A percentile compares a stretch with the other conserved stretches of the same genome.
Conservation (phyloP, 2,329 filamentous ascomycete species). For the Elsinoe ampelina region DNA sequence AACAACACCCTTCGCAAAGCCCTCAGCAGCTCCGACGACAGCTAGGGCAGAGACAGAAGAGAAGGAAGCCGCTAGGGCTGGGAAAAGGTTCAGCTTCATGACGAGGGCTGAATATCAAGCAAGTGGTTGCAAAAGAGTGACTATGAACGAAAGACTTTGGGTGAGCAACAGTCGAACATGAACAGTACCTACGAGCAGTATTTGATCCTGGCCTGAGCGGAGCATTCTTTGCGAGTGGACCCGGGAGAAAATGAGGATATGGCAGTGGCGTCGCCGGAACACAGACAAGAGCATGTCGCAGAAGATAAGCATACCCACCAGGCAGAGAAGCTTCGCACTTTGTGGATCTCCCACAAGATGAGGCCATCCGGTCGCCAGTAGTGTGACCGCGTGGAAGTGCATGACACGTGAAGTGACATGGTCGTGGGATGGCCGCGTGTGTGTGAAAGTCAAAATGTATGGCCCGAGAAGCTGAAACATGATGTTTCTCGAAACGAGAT, state of each 20-base stretch:
- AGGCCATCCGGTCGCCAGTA: neutral
- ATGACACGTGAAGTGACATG: neutral
- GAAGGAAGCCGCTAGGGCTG: constrained; percentile 2
- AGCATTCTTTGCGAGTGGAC: neutral
- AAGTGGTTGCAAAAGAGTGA: neutral
- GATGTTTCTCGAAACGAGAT: neutral
- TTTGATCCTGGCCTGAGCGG: neutral
- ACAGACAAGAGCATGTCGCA: neutral
- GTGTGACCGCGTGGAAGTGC: neutral
- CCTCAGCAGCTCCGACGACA: constrained; percentile 34
- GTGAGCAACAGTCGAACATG: neutral
- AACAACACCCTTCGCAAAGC: constrained; percentile 47
- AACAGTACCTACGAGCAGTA: neutral
- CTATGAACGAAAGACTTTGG: neutral
- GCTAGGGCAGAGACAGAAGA: constrained; percentile 18
- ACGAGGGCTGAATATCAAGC: neutral
- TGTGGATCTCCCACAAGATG: neutral
- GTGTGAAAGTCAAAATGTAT: neutral
- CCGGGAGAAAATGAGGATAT: neutral
- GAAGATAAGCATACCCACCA: neutral
- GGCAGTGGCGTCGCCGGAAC: neutral
- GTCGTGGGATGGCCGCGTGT: neutral
- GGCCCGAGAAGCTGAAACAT: neutral
- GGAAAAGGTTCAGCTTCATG: neutral
- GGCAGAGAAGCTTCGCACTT: neutral